These are phyloP conservation scores for Strigomonas culicis DNA, from an alignment of 208 protist genomes.

Conservation along the genomic window DNA sequence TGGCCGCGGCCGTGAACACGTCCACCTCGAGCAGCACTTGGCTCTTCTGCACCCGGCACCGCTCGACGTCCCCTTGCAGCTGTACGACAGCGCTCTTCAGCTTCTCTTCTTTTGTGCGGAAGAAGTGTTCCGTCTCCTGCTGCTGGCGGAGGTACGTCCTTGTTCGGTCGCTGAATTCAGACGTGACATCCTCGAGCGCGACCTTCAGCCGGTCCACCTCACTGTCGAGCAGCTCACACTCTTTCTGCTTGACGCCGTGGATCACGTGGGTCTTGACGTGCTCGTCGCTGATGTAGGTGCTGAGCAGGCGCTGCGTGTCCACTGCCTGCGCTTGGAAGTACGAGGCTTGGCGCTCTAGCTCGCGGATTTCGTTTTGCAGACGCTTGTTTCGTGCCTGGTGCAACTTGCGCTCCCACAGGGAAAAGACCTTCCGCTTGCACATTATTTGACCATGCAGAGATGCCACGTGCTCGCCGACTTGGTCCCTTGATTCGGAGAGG, in stretches of 20 bases:
- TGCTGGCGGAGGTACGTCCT: slow-evolving; percentile 54
- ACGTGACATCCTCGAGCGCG: slow-evolving; percentile 43
- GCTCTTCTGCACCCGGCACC: not conserved
- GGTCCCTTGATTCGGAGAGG: not conserved
- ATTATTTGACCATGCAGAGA: not conserved
- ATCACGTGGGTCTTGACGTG: not conserved
- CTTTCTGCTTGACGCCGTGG: not conserved
- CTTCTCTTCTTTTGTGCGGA: slow-evolving; percentile 23
- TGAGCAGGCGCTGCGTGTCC: slow-evolving; percentile 4
- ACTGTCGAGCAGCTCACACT: slow-evolving; percentile 25
- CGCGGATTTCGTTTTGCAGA: not conserved
- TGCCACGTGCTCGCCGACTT: not conserved
- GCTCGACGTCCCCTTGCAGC: slow-evolving; percentile 15
- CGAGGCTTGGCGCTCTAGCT: slow-evolving; percentile 4
- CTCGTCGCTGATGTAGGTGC: slow-evolving; percentile 11
- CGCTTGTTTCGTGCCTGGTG: not conserved
- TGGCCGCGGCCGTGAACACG: not conserved
- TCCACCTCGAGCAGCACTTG: not conserved
- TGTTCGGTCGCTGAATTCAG: slow-evolving; percentile 60
- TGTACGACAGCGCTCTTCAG: slow-evolving; percentile 16
- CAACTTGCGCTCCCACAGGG: not conserved
- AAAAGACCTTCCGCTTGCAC: slow-evolving; percentile 1
- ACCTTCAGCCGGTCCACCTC: slow-evolving; percentile 35
- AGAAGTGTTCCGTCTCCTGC: slow-evolving; percentile 37
- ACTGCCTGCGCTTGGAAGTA: slow-evolving; percentile 10